Evolutionary conservation across 2,329 filamentous ascomycete species (phyloP), one percentile per base, ranked within the genome.

Genomic region (Hypomyces perniciosus): DNA sequence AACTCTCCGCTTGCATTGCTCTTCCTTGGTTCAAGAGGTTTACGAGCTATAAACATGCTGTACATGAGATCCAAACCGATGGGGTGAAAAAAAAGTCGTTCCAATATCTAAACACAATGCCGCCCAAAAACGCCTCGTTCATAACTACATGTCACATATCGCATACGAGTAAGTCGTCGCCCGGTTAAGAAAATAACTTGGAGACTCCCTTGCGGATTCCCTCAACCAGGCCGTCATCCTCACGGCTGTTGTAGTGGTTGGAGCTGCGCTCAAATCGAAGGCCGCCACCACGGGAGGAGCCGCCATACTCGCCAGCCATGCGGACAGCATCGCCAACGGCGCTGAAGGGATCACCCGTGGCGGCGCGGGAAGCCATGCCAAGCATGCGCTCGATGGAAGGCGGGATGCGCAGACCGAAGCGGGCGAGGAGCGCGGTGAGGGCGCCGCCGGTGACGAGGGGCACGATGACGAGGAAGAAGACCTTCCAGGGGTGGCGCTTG

Each of bases 371-470:
- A 40, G 78, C 79, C 51, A 78, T 57, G 56, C 78, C 79, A 33
- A 84, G 66, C 74, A 81, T 73, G 61, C 75, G 73, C 70, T 83
- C 76, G 53, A 90, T 64, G 9, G 75, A 69, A 5, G 76, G 74
- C 1, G 91, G 91, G 56, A 96, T 68, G 55, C 85, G 78, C 54
- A 97, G 75, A 26, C 91, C 91, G 67, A 96, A 87, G 64, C 84
- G 83, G 35, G 81, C 80, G 42, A 96, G 78, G 41, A 96, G 74
- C 43, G 86, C 88, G 7, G 84, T 84, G 58, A 96, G 71, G 29
- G 88, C 86, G 31, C 92, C 92, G 46, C 89, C 89, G 1, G 86
- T 90, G 61, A 96, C 74, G 52, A 97, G 77, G 8, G 92, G 92
- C 79, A 96, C 83, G 61, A 96, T 79, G 56, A 96, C 85, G 55